Evolutionary conservation across 2,329 filamentous ascomycete genomes (phyloP).

Genomic region (Arthrobotrys pseudoclavata): DNA sequence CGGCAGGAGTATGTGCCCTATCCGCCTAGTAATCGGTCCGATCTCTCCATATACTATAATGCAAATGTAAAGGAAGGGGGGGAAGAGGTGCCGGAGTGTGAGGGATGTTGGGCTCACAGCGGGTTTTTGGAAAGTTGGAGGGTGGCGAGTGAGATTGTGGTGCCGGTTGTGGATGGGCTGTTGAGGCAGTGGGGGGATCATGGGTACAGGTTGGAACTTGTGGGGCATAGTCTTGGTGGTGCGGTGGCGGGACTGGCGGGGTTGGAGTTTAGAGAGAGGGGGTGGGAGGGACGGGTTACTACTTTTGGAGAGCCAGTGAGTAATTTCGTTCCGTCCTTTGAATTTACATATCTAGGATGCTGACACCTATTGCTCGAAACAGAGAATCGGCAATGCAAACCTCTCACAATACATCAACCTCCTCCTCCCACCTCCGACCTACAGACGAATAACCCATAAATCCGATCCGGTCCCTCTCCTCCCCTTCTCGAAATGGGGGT

Average conservation of each 20-base stretch:
- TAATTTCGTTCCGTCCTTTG: no score
- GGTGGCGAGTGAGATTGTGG: slow-evolving; percentile 77
- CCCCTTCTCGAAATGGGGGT: slow-evolving; percentile 89
- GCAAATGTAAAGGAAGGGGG: slow-evolving; percentile 62
- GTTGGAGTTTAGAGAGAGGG: slow-evolving; percentile 82
- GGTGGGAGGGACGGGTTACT: slow-evolving; percentile 82
- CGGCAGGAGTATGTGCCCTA: slow-evolving; percentile 94
- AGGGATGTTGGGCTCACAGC: slow-evolving; percentile 90
- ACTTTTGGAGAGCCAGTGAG: slow-evolving; percentile 87
- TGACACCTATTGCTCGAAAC: slow-evolving; percentile 66
- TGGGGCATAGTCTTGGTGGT: slow-evolving; percentile 93
- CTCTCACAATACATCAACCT: slow-evolving; percentile 72
- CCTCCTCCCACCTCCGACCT: slow-evolving; percentile 65
- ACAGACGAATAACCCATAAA: slow-evolving; percentile 85
- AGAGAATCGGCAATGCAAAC: slow-evolving; percentile 72
- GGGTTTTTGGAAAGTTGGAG: slow-evolving; percentile 91
- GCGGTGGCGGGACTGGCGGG: slow-evolving; percentile 90
- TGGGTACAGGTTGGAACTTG: slow-evolving; percentile 79
- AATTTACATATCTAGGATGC: not conserved
- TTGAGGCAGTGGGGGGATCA: slow-evolving; percentile 69
- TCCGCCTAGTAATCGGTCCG: slow-evolving; percentile 69
- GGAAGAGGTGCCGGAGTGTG: slow-evolving; percentile 72
- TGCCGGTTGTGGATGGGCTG: slow-evolving; percentile 76
- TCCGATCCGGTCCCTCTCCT: slow-evolving; percentile 91
- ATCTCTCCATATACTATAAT: slow-evolving; percentile 64